Evolutionary conservation across 345 rosid species (phyloP).

Genomic region (Noccaea caerulescens): DNA sequence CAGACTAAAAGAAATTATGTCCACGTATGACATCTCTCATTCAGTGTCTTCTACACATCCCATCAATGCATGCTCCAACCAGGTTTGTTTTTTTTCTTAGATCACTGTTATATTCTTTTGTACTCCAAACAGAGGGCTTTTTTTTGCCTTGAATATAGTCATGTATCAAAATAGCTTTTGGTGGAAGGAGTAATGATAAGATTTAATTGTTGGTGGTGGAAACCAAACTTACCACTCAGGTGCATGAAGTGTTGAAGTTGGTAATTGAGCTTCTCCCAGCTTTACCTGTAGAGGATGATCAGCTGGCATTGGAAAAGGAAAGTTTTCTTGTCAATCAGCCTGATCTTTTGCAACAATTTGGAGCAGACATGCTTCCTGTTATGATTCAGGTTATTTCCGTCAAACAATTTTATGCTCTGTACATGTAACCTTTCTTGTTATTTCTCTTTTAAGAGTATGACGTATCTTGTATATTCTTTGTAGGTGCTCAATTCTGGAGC

Average conservation of each 20-base stretch:
- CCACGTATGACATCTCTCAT: slow-evolving; percentile 69
- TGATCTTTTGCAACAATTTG: slow-evolving; percentile 64
- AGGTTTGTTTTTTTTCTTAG: slow-evolving; percentile 54
- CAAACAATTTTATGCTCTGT: slow-evolving; percentile 13
- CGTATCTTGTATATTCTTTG: slow-evolving; percentile 23
- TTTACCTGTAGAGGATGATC: slow-evolving; percentile 48
- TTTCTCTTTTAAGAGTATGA: slow-evolving; percentile 30
- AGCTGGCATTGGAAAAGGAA: slow-evolving; percentile 61
- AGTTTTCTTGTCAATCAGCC: slow-evolving; percentile 64
- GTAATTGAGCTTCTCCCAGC: slow-evolving; percentile 82
- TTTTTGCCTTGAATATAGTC: slow-evolving; percentile 3
- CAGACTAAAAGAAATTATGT: slow-evolving; percentile 75
- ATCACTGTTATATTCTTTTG: slow-evolving; percentile 14
- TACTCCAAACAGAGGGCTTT: neutral
- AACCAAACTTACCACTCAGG: slow-evolving; percentile 50
- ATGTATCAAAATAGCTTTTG: slow-evolving; percentile 20
- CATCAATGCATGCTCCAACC: slow-evolving; percentile 68
- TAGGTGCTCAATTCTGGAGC: slow-evolving; percentile 95
- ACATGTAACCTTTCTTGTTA: slow-evolving; percentile 14
- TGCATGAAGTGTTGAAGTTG: slow-evolving; percentile 90
- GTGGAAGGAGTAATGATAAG: slow-evolving; percentile 9
- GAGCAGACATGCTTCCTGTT: slow-evolving; percentile 66
- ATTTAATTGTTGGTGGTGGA: slow-evolving; percentile 15
- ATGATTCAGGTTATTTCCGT: slow-evolving; percentile 71
- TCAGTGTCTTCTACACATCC: slow-evolving; percentile 64